Evolutionary conservation across 495 filamentous ascomycete genomes (phyloP).

Genomic region (Neurospora africana): DNA sequence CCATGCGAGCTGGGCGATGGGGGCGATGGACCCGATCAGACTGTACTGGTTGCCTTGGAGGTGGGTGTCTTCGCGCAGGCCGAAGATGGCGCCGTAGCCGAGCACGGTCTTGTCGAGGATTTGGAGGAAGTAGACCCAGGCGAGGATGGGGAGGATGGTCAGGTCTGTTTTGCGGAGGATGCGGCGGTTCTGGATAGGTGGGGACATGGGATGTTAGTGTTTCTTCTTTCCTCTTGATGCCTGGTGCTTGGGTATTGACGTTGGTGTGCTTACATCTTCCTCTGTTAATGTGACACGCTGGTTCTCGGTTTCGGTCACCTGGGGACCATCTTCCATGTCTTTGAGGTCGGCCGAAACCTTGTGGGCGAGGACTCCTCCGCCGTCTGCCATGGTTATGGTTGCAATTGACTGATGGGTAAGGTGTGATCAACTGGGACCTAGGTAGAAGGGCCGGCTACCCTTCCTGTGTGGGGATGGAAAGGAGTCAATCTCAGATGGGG

Average conservation of each 20-base stretch:
- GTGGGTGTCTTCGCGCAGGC: slow-evolving; percentile 42
- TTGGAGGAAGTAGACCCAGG: slow-evolving; percentile 56
- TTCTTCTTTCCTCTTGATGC: no score
- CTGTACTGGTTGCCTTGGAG: slow-evolving; percentile 52
- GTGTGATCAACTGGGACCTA: not conserved
- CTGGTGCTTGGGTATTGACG: no score
- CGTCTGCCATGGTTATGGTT: not conserved
- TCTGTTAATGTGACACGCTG: slow-evolving; percentile 6
- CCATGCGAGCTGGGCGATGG: slow-evolving; percentile 56
- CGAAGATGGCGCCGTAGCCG: slow-evolving; percentile 53
- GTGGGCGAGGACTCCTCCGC: not conserved
- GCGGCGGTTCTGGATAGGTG: slow-evolving; percentile 30
- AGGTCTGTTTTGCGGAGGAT: slow-evolving; percentile 53
- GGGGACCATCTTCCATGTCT: not conserved
- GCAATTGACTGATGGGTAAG: not conserved
- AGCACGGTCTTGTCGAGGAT: slow-evolving; percentile 58
- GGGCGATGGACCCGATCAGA: slow-evolving; percentile 48
- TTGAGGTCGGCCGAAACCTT: not conserved
- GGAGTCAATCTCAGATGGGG: not conserved
- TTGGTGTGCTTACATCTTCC: slow-evolving; percentile 10
- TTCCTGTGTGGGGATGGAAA: not conserved
- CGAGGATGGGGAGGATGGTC: slow-evolving; percentile 45
- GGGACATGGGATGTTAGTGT: not conserved
- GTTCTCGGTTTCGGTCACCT: not conserved
- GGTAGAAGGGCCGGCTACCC: not conserved